A percentile compares a stretch with the other conserved stretches of the same genome.
Evolutionary conservation across 2,329 filamentous ascomycete species (phyloP).

Genomic region (Aspergillus luchuensis): DNA sequence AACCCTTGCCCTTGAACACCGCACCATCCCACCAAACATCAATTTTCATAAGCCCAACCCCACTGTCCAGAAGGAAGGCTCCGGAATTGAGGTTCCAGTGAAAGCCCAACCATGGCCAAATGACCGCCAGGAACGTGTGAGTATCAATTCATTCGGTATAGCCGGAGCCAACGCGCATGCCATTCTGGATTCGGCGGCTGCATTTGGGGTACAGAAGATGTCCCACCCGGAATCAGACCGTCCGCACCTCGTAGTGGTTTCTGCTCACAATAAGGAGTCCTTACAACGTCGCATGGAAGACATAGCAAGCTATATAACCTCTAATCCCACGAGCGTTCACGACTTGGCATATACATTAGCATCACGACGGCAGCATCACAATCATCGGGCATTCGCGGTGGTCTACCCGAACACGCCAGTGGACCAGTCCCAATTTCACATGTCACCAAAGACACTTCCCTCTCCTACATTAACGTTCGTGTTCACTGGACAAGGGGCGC

Average conservation of each 20-base stretch:
- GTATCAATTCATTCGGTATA: constrained; percentile 34
- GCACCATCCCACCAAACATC: not conserved
- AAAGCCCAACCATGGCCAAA: constrained; percentile 11
- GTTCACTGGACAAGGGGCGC: constrained; percentile 44
- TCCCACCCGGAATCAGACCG: not conserved
- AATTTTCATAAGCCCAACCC: too few species aligned
- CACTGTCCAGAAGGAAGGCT: too few species aligned
- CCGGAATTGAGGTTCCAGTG: not conserved
- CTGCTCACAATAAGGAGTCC: constrained; percentile 3
- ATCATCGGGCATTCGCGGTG: not conserved
- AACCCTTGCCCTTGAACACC: not conserved
- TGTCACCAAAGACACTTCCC: not conserved
- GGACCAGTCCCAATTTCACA: not conserved
- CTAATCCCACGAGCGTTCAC: not conserved
- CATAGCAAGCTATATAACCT: constrained; percentile 1
- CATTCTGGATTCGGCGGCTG: not conserved
- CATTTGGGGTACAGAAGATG: too few species aligned
- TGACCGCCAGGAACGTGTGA: constrained; percentile 16
- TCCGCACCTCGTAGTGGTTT: constrained; percentile 11
- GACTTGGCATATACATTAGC: constrained; percentile 17
- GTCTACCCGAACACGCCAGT: too few species aligned
- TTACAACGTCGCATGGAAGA: constrained; percentile 3
- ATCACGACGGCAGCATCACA: constrained; percentile 11
- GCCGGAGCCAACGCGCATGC: constrained; percentile 18
- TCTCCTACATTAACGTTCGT: constrained; percentile 32